These are phyloP conservation scores for Alternaria consortialis DNA, from an alignment of 2,329 filamentous ascomycete genomes.

Conservation along the genomic window DNA sequence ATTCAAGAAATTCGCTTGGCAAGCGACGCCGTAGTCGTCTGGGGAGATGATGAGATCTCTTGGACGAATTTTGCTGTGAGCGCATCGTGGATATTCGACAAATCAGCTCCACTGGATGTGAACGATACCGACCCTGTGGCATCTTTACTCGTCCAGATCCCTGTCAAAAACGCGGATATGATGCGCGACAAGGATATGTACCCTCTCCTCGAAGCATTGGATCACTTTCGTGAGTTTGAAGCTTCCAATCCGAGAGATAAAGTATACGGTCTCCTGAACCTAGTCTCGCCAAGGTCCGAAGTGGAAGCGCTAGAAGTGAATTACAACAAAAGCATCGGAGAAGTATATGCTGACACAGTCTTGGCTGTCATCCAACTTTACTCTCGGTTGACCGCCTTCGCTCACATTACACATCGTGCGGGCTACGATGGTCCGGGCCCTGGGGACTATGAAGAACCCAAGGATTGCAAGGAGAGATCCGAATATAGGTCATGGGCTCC, in stretches of 20 bases:
- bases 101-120: background rate
- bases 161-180: background rate
- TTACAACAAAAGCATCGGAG: background rate
- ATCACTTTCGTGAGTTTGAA: background rate
- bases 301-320: background rate
- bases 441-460: background rate
- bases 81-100: slow-evolving; percentile 5
- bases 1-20: slow-evolving; percentile 18
- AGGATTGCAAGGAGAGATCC: background rate
- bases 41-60: slow-evolving; percentile 6
- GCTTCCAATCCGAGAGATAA: slow-evolving; percentile 14
- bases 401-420: background rate
- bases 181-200: background rate
- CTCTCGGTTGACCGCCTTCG: background rate
- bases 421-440: background rate
- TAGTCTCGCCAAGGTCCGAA: background rate
- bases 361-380: background rate
- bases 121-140: background rate
- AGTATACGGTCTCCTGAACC: slow-evolving; percentile 15
- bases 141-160: background rate
- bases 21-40: slow-evolving; percentile 2
- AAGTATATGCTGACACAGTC: background rate
- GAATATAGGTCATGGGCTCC: background rate
- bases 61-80: slow-evolving; percentile 4
- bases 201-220: slow-evolving; percentile 2